Evolutionary conservation across 2,329 filamentous ascomycete species (phyloP).

Genomic region (Hypoxylon sp.): DNA sequence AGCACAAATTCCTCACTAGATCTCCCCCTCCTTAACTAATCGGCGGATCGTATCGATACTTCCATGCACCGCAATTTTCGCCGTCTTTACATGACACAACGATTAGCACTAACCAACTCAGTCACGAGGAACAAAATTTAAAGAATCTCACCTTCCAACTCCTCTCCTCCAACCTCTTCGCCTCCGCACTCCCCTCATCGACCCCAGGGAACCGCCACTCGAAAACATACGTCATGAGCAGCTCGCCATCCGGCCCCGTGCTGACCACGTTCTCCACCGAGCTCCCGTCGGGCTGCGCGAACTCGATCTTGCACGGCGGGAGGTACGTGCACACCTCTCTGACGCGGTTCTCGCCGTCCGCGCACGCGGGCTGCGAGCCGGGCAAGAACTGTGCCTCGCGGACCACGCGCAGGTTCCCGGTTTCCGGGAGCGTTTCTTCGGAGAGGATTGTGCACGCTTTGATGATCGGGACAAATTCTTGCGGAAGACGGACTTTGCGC

Average conservation of each 20-base stretch:
- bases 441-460: constrained; percentile 44
- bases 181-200: constrained; percentile 41
- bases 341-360: constrained; percentile 26
- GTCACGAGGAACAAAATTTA: background rate
- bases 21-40: constrained; percentile 40
- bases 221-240: constrained; percentile 50
- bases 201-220: constrained; percentile 48
- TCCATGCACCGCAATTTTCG: constrained; percentile 45
- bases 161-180: constrained; percentile 38
- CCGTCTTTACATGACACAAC: constrained; percentile 31
- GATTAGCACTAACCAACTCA: background rate
- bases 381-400: constrained; percentile 46
- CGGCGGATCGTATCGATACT: constrained; percentile 45
- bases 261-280: constrained; percentile 49
- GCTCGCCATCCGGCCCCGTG: constrained; percentile 40
- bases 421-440: constrained; percentile 37
- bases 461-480: constrained; percentile 52
- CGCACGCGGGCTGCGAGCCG: constrained; percentile 9
- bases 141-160: constrained; percentile 40
- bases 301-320: constrained; percentile 47
- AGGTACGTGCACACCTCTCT: constrained; percentile 47
- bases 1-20: constrained; percentile 25
- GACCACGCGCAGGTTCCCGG: constrained; percentile 40
- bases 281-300: constrained; percentile 49
- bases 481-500: constrained; percentile 48